Base-by-base conservation (phyloP, 306 rosid species). In the Malus sieversii region DNA sequence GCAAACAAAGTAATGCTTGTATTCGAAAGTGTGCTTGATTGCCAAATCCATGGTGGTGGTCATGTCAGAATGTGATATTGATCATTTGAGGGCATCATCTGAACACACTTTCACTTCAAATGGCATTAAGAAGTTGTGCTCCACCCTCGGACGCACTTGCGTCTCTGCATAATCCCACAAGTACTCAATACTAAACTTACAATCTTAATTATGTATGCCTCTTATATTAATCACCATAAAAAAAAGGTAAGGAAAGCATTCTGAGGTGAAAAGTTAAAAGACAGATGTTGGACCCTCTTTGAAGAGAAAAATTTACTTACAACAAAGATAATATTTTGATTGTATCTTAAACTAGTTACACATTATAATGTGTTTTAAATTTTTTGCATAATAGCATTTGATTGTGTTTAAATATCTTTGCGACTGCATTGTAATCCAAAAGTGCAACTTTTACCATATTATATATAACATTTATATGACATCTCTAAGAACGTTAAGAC, bases 61-160 rank as follows among this genome's bases (percentile, higher is more conserved):
- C 73, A 68, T 19, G 57, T 72, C 73, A 23, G 76, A 71, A 48
- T 63, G 64, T 71, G 76, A 78, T 27, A 64, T 71, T 61, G 79
- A 51, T 38, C 42, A 55, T 51, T 2, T 51, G 55, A 51, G 55
- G 72, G 44, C 55, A 40, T 55, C 44, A 8, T 72, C 75, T 66
- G 51, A 40, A 53, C 38, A 38, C n/a, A 53, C n/a, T 42, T 51
- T 58, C 42, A 64, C 5, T 64, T 32, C 44, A 64, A 72, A 55
- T n/a, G 52, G 53, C 23, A 35, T 72, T n/a, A 40, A 42, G 4
- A 68, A 14, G 58, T 57, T 55, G 52, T 13, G 74, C 40, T 20
- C 74, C 27, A 61, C 19, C 61, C 57, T 67, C 73, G 25, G 59
- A 68, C 44, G 77, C 82, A 78, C 73, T 38, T 62, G 74, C 68